Base-by-base conservation (phyloP, 768 basidiomycete species). In the Obba rivulosa region DNA sequence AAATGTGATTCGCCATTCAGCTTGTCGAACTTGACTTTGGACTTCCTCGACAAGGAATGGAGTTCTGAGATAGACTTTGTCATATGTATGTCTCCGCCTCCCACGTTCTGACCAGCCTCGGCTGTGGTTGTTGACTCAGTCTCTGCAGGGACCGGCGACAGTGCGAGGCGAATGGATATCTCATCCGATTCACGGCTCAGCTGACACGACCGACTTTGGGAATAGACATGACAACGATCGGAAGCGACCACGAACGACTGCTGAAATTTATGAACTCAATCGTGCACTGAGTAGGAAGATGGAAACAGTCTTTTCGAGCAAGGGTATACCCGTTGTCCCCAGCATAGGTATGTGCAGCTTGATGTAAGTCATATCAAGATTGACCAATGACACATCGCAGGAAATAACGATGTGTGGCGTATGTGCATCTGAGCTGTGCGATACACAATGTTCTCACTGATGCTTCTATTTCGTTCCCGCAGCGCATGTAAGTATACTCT, bases 331-430 rank as follows among this genome's bases (percentile, higher is more conserved):
- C 14, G 81, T 93, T 18, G 77, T 94, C 21, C 89, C 91, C 3
- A 87, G 80, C 66, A 69, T 96, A 50, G 87, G 87, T 81, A 57
- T 57, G 74, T 51, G 16, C 14, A 38, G 16, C 37, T 20, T n/a
- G 37, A 38, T 38, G 45, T 35, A 34, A 20, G 13, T 22, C 21
- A 5, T 8, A 39, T 39, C 8, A 22, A 17, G 38, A 16, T 22
- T 22, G 16, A 22, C 38, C 21, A 39, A 22, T 22, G n/a, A 22
- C 16, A 39, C 16, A 39, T 17, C 28, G 20, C 52, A 87, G 91
- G 91, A 20, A 94, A 94, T 66, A 94, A 94, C 65, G 92, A 94
- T 70, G 77, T 94, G 42, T 92, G 87, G 80, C 90, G 85, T 87
- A 68, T 74, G 83, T 69, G 41, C 31, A 11, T 48, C 41, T 20